Evolutionary conservation across 1,139 yeast genomes (phyloP), one percentile per base, ranked within the genome.

Genomic region (Saccharomyces hybrid): DNA sequence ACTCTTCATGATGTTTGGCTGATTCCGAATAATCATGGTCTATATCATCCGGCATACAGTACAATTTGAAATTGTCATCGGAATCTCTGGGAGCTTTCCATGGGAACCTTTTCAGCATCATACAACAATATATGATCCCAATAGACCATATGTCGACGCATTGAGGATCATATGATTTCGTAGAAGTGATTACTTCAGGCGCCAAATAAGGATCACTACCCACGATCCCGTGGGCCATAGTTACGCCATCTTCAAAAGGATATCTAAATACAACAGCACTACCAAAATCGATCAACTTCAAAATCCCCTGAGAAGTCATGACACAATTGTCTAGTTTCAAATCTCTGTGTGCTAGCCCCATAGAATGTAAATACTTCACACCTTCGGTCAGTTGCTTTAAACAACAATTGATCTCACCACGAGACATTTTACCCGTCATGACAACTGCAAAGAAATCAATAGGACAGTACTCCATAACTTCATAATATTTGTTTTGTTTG

Each of bases 171-270:
- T 91, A 93, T 32, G 84, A 80, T 55, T 82, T 79, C 54, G 81
- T 80, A 32, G 79, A 80, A 3, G 75, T 70, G 61, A 95, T 78
- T 16, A 91, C 97, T 71, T 93, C 99, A 0, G 99, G 99, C 0
- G 99, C 98, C 66, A 93, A 78, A 68, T 93, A 93, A 3, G 99
- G 99, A 72, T 95, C 99, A 8, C 97, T 88, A 4, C 99, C 99
- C 53, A 93, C 97, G 60, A 93, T 86, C 5, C 99, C 99, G 61
- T 86, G 91, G 51, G 97, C 91, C 63, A 81, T 79, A 49, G 89
- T 89, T 52, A 88, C 78, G 51, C 80, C 81, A 52, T 81, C 83
- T 64, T 90, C 95, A 70, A 87, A 88, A 0, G 98, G 98, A 69
- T 91, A 93, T 67, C 83, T 84, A 76, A 90, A 93, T 24, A 95